These are phyloP conservation scores for Hanseniaspora pseudoguilliermondii DNA, from an alignment of 805 yeast genomes.

Conservation along the genomic window DNA sequence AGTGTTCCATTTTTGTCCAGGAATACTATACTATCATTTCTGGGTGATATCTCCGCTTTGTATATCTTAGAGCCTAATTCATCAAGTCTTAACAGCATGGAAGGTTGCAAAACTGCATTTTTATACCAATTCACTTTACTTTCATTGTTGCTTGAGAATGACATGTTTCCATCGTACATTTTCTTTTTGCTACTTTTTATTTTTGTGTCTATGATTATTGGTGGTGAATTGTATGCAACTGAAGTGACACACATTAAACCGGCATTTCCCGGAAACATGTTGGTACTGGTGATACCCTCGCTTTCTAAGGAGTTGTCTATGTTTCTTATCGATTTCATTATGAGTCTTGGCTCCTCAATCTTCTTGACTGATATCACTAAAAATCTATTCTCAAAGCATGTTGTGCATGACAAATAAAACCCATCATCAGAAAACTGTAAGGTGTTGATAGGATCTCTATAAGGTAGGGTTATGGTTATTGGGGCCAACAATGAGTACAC, in stretches of 20 bases:
- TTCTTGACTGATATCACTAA: constrained; percentile 58
- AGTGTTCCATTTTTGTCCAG: constrained; percentile 68
- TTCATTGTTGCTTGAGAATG: not conserved
- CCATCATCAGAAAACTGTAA: constrained; percentile 64
- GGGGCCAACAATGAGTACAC: constrained; percentile 25
- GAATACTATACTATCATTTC: constrained; percentile 77
- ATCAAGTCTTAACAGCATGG: constrained; percentile 48
- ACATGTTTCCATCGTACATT: not conserved
- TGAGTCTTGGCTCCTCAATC: constrained; percentile 49
- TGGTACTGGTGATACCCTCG: constrained; percentile 78
- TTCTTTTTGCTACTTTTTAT: constrained; percentile 31
- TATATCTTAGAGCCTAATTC: constrained; percentile 77
- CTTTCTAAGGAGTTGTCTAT: constrained; percentile 57
- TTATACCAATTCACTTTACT: constrained; percentile 19
- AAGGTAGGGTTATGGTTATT: constrained; percentile 67
- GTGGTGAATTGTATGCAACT: constrained; percentile 51
- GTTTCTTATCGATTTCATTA: constrained; percentile 55
- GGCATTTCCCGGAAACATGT: constrained; percentile 56
- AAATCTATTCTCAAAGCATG: constrained; percentile 59
- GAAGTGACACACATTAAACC: constrained; percentile 44
- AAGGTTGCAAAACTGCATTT: constrained; percentile 42
- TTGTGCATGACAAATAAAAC: constrained; percentile 55
- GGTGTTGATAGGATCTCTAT: constrained; percentile 69
- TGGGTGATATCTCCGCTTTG: constrained; percentile 59
- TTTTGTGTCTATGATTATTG: constrained; percentile 53